Evolutionary conservation across 306 rosid genomes (phyloP).

Genomic region (Albizia julibrissin): DNA sequence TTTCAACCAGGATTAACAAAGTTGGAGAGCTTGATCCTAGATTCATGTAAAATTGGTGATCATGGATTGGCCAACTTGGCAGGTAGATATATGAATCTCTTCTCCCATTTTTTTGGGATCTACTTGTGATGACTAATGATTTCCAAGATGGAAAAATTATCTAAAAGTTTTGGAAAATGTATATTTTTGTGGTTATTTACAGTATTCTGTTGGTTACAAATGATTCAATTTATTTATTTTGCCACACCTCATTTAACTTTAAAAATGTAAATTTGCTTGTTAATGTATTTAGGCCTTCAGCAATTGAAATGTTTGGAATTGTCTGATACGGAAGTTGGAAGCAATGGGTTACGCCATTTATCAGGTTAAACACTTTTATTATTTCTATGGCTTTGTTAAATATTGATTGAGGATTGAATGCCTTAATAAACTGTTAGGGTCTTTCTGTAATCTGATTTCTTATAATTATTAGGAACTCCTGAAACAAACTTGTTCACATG

Average conservation of each 20-base stretch:
- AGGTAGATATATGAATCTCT: constrained; percentile 51
- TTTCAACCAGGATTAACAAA: constrained; percentile 64
- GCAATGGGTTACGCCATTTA: constrained; percentile 78
- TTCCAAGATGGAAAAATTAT: constrained; percentile 9
- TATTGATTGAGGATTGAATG: neutral
- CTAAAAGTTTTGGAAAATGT: neutral
- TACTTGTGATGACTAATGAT: neutral
- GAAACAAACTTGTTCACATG: neutral
- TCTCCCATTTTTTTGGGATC: neutral
- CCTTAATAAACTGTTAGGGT: neutral
- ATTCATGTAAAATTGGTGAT: constrained; percentile 82
- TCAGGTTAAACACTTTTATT: constrained; percentile 58
- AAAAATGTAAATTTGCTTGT: constrained; percentile 29
- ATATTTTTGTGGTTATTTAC: neutral
- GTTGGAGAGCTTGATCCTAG: constrained; percentile 90
- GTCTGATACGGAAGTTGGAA: constrained; percentile 89
- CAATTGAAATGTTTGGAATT: constrained; percentile 82
- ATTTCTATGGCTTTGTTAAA: neutral
- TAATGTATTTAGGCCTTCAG: constrained; percentile 59
- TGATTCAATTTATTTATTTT: constrained; percentile 7
- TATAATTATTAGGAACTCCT: neutral
- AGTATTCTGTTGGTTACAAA: constrained; percentile 1
- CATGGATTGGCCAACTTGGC: constrained; percentile 76
- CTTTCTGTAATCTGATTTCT: neutral
- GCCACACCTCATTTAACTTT: constrained; percentile 25